Evolutionary conservation across 768 basidiomycete species (phyloP), one percentile per base, ranked within the genome.

Genomic region (Pholiota molesta): DNA sequence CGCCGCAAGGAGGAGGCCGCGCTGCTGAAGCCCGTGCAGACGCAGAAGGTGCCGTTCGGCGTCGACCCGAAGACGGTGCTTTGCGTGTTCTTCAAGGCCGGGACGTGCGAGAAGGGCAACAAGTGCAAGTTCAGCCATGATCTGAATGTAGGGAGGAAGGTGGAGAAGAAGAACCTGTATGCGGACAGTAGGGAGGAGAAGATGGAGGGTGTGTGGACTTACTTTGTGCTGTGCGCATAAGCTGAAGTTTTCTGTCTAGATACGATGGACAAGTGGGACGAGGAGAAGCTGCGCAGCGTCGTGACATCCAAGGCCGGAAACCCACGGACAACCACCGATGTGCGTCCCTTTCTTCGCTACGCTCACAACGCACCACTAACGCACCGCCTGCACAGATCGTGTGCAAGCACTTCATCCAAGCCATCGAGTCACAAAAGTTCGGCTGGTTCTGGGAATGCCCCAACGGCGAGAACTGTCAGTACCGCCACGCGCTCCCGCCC

Each of bases 51-150:
- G 45, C 94, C 97, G 0, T 94, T 97, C 61, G 97, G 97, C 23
- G 94, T 95, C 51, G 96, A 99, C 75, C 97, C 96, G 28, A 98
- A 97, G 83, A 95, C 93, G 14, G 79, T 99, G 35, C 80, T 99
- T 35, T 99, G 97, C 73, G 89, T 83, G 28, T 98, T 89, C 80
- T 95, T 82, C 83, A 98, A 98, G 77, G 90, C 92, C 13, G 96
- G 97, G 3, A 83, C 77, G 54, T 99, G 97, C 72, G 95, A 97
- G 26, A 99, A 98, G 81, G 97, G 94, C 26, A 86, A 68, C 73
- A 94, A 94, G 79, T 99, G 97, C 80, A 98, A 97, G 81, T 99
- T 97, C 78, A 96, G 95, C 65, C 97, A 99, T 74, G 90, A 99
- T 78, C 70, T 89, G 62, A 84, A 98, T 67, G 86, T 97, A 37